Conservation (phyloP, 2,329 filamentous ascomycete species). For the Bipolaris bicolor region DNA sequence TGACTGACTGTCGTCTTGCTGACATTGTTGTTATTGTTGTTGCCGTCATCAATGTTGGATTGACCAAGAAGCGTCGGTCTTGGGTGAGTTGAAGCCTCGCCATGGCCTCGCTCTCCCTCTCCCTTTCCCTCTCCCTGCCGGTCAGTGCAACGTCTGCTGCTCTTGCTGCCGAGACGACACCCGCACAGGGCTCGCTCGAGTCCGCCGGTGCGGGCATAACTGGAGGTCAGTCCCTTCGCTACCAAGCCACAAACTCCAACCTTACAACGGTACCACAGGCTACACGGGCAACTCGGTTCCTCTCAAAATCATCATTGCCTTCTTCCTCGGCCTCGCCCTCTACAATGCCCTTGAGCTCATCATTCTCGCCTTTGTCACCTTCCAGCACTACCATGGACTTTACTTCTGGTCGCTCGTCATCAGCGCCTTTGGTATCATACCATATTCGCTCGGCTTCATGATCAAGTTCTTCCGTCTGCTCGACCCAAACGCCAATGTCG, state of each 20-base stretch:
- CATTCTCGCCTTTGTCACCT: constrained; percentile 55
- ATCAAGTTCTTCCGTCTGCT: constrained; percentile 51
- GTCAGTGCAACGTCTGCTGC: constrained; percentile 20
- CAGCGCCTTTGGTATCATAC: constrained; percentile 53
- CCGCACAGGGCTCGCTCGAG: constrained; percentile 35
- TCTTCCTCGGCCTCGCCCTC: constrained; percentile 42
- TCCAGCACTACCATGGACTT: constrained; percentile 54
- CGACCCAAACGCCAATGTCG: constrained; percentile 29
- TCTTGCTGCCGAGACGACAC: constrained; percentile 22
- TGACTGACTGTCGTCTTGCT: neutral
- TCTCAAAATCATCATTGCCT: constrained; percentile 46
- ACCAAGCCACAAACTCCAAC: neutral
- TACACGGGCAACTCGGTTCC: constrained; percentile 41
- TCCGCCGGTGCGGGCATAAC: constrained; percentile 43
- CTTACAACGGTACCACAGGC: constrained; percentile 23
- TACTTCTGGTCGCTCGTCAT: constrained; percentile 59
- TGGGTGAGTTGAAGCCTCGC: constrained; percentile 3
- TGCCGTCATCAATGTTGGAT: neutral
- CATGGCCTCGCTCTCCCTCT: constrained; percentile 26
- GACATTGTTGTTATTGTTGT: neutral
- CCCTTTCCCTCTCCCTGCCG: neutral
- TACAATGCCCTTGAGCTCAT: constrained; percentile 56
- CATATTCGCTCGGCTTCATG: constrained; percentile 57
- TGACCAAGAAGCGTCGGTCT: neutral
- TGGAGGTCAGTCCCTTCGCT: constrained; percentile 30